phyloP scores from a whole-genome alignment of 2,329 filamentous ascomycete species.

The Cytospora chrysosperma region DNA sequence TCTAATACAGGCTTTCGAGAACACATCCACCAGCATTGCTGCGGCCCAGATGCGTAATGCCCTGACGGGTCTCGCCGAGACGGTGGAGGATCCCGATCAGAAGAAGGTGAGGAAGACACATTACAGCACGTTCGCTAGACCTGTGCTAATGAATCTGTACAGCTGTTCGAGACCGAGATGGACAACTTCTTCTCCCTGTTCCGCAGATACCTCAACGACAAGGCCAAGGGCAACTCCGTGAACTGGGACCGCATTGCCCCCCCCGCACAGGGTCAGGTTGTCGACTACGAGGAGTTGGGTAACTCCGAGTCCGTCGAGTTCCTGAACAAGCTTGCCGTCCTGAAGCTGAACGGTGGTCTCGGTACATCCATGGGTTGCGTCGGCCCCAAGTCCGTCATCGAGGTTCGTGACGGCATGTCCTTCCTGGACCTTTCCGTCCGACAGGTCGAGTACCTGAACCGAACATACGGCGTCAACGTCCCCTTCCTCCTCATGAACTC shows the following conservation, averaged over 20 bases:
- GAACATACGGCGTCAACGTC: conserved; percentile 94
- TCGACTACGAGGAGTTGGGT: conserved; percentile 87
- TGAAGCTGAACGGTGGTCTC: conserved; percentile 99
- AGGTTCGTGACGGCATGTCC: conserved; percentile 99
- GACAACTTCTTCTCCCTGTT: conserved; percentile 99
- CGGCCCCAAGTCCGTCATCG: conserved; percentile 98
- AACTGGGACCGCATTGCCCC: conserved; percentile 97
- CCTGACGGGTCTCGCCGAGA: conserved; percentile 88
- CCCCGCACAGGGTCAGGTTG: conserved; percentile 88
- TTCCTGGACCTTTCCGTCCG: conserved; percentile 98
- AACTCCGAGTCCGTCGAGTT: conserved; percentile 90
- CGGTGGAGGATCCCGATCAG: conserved; percentile 75
- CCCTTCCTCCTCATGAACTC: conserved; percentile 99
- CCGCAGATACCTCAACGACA: conserved; percentile 97
- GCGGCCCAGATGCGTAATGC: conserved; percentile 99
- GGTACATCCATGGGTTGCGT: conserved; percentile 99
- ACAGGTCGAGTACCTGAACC: conserved; percentile 99
- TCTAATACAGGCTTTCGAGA: conserved; percentile 82
- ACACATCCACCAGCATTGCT: conserved; percentile 96
- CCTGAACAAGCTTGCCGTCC: conserved; percentile 94
- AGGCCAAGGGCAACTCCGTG: conserved; percentile 94
- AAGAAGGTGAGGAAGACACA: conserved; percentile 67
- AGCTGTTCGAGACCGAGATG: conserved; percentile 98
- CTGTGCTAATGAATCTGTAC: conserved; percentile 26
- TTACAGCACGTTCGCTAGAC: not conserved